phyloP scores from a whole-genome alignment of 192 early-diverging fungal species.

The Umbelopsis sp. region DNA sequence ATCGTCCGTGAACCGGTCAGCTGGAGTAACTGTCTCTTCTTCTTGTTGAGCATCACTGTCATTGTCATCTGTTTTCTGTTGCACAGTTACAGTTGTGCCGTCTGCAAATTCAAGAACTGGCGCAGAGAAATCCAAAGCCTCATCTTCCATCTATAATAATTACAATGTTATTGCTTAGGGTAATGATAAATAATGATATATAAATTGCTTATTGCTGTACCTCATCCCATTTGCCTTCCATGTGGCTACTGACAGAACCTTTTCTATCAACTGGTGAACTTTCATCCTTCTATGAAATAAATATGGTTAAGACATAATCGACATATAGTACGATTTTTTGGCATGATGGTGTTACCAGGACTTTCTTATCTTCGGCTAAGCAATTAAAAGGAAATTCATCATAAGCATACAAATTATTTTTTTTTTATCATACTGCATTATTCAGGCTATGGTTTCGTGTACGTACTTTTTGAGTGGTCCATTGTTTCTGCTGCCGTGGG shows the following conservation, averaged over 20 bases:
- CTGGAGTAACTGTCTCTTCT: slow-evolving; percentile 28
- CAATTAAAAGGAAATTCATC: neutral
- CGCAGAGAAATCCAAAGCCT: slow-evolving; percentile 30
- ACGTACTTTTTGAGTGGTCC: slow-evolving; percentile 5
- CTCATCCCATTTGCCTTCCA: slow-evolving; percentile 25
- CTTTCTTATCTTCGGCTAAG: slow-evolving; percentile 2
- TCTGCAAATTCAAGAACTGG: slow-evolving; percentile 35
- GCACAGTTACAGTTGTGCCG: slow-evolving; percentile 21
- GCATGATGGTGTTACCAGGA: neutral
- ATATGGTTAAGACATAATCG: neutral
- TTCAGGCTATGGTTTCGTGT: neutral
- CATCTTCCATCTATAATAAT: slow-evolving; percentile 35
- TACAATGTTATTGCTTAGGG: too few relatives aligned
- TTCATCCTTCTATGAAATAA: slow-evolving; percentile 10
- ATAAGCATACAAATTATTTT: too few relatives aligned
- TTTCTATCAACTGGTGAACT: neutral
- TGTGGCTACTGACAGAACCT: slow-evolving; percentile 11
- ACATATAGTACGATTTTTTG: neutral
- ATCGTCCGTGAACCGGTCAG: slow-evolving; percentile 40
- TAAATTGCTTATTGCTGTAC: neutral
- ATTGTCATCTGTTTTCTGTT: slow-evolving; percentile 13
- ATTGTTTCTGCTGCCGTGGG: slow-evolving; percentile 11
- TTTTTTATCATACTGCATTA: neutral
- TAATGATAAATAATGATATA: neutral
- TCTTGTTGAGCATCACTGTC: slow-evolving; percentile 7